Evolutionary conservation across 108 stramenopile genomes (phyloP).

Genomic region (Skeletonema tropicum): DNA sequence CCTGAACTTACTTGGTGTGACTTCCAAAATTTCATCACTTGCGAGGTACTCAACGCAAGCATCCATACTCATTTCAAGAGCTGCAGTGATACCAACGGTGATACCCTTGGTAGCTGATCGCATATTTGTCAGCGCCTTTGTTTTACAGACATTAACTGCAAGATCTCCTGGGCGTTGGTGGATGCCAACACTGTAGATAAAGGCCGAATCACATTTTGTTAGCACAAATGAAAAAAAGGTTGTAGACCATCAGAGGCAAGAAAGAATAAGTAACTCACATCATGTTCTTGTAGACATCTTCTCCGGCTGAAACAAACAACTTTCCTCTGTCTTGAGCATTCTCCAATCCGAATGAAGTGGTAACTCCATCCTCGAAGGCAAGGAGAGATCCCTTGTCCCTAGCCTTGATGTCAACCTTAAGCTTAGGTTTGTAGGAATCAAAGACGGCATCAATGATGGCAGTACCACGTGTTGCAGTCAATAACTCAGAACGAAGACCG

Average conservation of each 20-base stretch:
- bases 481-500: constrained; percentile 90
- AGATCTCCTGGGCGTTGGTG: constrained; percentile 98
- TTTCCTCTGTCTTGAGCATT: constrained; percentile 96
- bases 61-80: constrained; percentile 94
- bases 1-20: constrained; percentile 89
- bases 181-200: constrained; percentile 80
- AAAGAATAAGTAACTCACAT: constrained; percentile 54
- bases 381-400: constrained; percentile 96
- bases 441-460: constrained; percentile 96
- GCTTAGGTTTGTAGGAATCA: constrained; percentile 89
- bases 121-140: constrained; percentile 97
- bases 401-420: constrained; percentile 85
- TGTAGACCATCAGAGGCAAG: background rate
- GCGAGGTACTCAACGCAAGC: constrained; percentile 96
- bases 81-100: constrained; percentile 87
- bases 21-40: constrained; percentile 95
- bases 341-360: constrained; percentile 91
- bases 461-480: constrained; percentile 94
- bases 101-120: constrained; percentile 96
- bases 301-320: constrained; percentile 81
- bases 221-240: background rate
- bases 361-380: constrained; percentile 90
- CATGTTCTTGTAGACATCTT: constrained; percentile 96
- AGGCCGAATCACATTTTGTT: background rate
- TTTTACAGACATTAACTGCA: constrained; percentile 97